Base-by-base conservation (phyloP, 345 rosid species). In the Populus alba region DNA sequence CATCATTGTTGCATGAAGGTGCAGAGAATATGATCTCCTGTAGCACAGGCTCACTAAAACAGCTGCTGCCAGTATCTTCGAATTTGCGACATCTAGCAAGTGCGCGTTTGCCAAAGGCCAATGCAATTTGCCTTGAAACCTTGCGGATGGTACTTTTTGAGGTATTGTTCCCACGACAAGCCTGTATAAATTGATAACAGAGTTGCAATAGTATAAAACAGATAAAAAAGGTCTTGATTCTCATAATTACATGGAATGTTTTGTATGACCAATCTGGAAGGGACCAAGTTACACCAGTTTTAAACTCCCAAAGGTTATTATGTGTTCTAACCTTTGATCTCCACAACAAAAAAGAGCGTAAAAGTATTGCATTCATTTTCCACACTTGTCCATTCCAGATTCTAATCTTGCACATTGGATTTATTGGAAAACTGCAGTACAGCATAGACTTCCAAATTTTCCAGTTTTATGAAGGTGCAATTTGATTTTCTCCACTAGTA, bases 11-110 rank as follows among this genome's bases (percentile, higher is more conserved):
- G 86, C 85, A 78, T 47, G 90, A 71, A 62, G 92, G 88, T 7
- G 88, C 84, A 38, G 92, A 81, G 78, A 93, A 92, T 87, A 95
- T 77, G 77, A 87, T 83, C 78, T 91, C 94, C 81, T 89, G 94
- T 70, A 92, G 83, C 13, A 89, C 86, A 22, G 97, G 89, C 74
- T 94, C 97, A 31, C 86, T 78, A 74, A 96, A 96, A 88, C 98
- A 88, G 84, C 94, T 89, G 81, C 68, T 85, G 77, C 97, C 98
- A 8, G 87, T 90, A 41, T 87, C 93, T 90, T 96, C 97, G 41
- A 87, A 92, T 79, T 83, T 91, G 66, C 73, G 83, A 79, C 91
- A 94, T 86, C 97, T 92, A 63, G 81, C 87, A 75, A 96, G 88
- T 47, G 97, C 90, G 53, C 95, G 89, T 88, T 82, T 91, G 73